Conservation (phyloP, 83 land plant genomes). For the Diphasiastrum complanatum region DNA sequence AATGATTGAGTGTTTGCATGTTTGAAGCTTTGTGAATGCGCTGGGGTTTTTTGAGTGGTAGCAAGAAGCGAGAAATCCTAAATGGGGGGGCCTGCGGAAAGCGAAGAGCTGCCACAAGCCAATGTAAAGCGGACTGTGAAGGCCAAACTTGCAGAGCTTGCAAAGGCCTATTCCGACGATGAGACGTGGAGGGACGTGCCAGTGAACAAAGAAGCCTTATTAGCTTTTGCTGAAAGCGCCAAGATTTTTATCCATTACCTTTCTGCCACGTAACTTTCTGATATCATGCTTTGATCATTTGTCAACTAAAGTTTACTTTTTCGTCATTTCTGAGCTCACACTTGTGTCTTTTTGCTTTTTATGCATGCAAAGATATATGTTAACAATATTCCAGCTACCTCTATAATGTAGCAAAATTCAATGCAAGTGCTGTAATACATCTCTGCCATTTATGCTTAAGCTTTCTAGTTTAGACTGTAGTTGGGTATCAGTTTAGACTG, state of each 20-base stretch:
- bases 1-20: no score
- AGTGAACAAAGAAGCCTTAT: slow-evolving; percentile 65
- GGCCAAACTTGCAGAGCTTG: slow-evolving; percentile 56
- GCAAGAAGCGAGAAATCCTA: not conserved
- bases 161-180: slow-evolving; percentile 6
- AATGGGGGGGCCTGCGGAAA: slow-evolving; percentile 18
- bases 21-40: no score
- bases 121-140: slow-evolving; percentile 80
- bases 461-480: no score
- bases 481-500: no score
- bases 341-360: no score
- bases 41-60: no score
- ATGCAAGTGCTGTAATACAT: no score
- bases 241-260: slow-evolving; percentile 91
- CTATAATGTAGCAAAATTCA: no score
- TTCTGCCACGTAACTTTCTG: slow-evolving; percentile 67
- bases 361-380: no score
- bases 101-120: slow-evolving; percentile 69
- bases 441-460: no score
- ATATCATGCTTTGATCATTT: not conserved
- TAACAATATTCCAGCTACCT: no score
- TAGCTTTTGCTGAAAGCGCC: slow-evolving; percentile 75
- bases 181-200: slow-evolving; percentile 37
- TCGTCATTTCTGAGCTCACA: no score
- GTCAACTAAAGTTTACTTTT: not conserved